These are phyloP conservation scores for Heterobasidion annosum DNA, from an alignment of 1,284 basidiomycete genomes.

Conservation along the genomic window DNA sequence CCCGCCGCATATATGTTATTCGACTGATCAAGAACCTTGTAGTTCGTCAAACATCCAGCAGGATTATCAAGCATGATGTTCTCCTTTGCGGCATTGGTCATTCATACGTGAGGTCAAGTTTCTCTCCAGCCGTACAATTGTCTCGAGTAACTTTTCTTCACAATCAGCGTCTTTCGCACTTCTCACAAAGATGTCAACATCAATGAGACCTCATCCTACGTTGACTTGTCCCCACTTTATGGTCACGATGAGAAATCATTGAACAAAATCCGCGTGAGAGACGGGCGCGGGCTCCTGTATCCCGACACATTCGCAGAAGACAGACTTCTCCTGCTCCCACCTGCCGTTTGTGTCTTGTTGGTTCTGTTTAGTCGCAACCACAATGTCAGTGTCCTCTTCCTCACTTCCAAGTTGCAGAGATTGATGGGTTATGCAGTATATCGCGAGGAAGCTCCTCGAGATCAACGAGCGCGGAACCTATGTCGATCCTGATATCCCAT, in stretches of 20 bases:
- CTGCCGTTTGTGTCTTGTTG: slow-evolving; percentile 62
- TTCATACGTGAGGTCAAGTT: slow-evolving; percentile 46
- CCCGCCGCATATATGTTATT: not conserved
- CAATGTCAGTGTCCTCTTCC: slow-evolving; percentile 48
- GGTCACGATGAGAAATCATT: slow-evolving; percentile 59
- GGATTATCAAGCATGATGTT: slow-evolving; percentile 78
- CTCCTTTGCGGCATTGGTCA: slow-evolving; percentile 73
- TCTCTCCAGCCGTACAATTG: not conserved
- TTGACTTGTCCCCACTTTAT: slow-evolving; percentile 78
- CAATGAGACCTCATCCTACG: slow-evolving; percentile 83
- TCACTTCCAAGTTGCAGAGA: not conserved
- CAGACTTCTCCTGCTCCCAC: slow-evolving; percentile 74
- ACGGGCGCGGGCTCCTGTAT: slow-evolving; percentile 58
- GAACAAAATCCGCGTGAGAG: slow-evolving; percentile 48
- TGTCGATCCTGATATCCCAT: slow-evolving; percentile 35
- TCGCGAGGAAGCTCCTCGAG: slow-evolving; percentile 67
- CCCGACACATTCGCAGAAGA: slow-evolving; percentile 75
- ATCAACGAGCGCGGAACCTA: slow-evolving; percentile 69
- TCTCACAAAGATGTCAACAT: slow-evolving; percentile 55
- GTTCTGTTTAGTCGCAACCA: slow-evolving; percentile 81
- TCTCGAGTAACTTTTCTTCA: not conserved
- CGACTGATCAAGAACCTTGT: not conserved
- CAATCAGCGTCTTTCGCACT: slow-evolving; percentile 59
- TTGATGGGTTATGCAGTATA: slow-evolving; percentile 41
- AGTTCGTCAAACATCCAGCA: slow-evolving; percentile 72